Conservation (phyloP, 2,329 filamentous ascomycete species). For the Verticillium nubilum region DNA sequence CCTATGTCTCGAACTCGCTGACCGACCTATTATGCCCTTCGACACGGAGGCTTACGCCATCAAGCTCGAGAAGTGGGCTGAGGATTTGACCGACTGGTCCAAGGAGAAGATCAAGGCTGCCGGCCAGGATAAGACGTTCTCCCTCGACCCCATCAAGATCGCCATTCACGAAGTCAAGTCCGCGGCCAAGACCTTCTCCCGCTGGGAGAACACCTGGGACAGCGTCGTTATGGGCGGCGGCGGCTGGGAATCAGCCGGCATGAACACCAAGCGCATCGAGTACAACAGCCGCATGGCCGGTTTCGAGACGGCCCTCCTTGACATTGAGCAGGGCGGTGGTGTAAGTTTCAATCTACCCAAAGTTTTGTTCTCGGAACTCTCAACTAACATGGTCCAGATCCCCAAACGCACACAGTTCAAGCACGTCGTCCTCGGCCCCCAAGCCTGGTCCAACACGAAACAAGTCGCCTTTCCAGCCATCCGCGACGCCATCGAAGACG, state of each 20-base stretch:
- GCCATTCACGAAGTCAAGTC: conserved; percentile 57
- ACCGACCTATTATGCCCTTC: conserved; percentile 76
- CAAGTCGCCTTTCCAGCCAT: conserved; percentile 59
- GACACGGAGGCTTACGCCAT: conserved; percentile 70
- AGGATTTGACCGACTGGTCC: conserved; percentile 41
- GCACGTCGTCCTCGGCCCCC: conserved; percentile 83
- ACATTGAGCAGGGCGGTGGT: conserved; percentile 65
- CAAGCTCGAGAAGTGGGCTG: conserved; percentile 58
- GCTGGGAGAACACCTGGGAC: conserved; percentile 77
- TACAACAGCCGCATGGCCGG: conserved; percentile 75
- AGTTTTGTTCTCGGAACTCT: background rate
- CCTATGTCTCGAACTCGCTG: conserved; percentile 78
- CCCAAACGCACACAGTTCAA: conserved; percentile 90
- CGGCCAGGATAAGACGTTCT: conserved; percentile 35
- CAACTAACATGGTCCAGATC: conserved; percentile 42
- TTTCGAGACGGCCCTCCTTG: conserved; percentile 81
- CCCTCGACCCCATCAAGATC: conserved; percentile 52
- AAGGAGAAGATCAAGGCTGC: conserved; percentile 52
- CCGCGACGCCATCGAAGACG: conserved; percentile 67
- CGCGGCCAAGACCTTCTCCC: conserved; percentile 60
- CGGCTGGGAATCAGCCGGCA: conserved; percentile 68
- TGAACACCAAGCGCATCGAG: conserved; percentile 61
- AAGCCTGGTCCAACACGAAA: conserved; percentile 66
- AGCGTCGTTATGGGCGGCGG: conserved; percentile 62
- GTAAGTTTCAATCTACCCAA: conserved; percentile 40